Evolutionary conservation across 257 asterid species (phyloP).

Genomic region (Solanum dulcamara): DNA sequence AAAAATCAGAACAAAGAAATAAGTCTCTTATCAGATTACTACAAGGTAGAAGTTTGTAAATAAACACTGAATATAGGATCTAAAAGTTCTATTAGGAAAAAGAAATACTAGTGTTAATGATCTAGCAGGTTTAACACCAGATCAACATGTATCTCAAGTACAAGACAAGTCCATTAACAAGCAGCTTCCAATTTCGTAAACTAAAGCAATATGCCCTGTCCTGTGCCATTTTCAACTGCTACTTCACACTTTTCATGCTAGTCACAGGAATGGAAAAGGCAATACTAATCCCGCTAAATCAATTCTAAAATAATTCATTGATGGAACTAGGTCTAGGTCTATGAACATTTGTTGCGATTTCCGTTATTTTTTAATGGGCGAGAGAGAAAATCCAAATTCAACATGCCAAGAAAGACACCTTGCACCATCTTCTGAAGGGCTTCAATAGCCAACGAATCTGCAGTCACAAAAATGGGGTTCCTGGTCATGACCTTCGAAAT

Average conservation of each 20-base stretch:
- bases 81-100: background rate
- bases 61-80: background rate
- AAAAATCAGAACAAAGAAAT: background rate
- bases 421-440: constrained; percentile 99
- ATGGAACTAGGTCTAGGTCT: background rate
- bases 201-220: background rate
- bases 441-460: constrained; percentile 85
- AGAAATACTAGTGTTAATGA: background rate
- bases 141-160: background rate
- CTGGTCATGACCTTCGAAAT: constrained; percentile 92
- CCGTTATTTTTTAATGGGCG: background rate
- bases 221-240: background rate
- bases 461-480: constrained; percentile 81
- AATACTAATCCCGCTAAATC: background rate
- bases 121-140: background rate
- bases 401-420: constrained; percentile 34
- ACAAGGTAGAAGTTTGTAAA: background rate
- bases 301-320: background rate
- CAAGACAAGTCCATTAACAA: background rate
- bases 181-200: background rate
- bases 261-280: background rate
- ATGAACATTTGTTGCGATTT: background rate
- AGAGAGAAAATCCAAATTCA: background rate
- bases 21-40: background rate
- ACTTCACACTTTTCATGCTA: background rate